These are phyloP conservation scores for Metschnikowia gruessii DNA, from an alignment of 805 yeast genomes.

Conservation along the genomic window DNA sequence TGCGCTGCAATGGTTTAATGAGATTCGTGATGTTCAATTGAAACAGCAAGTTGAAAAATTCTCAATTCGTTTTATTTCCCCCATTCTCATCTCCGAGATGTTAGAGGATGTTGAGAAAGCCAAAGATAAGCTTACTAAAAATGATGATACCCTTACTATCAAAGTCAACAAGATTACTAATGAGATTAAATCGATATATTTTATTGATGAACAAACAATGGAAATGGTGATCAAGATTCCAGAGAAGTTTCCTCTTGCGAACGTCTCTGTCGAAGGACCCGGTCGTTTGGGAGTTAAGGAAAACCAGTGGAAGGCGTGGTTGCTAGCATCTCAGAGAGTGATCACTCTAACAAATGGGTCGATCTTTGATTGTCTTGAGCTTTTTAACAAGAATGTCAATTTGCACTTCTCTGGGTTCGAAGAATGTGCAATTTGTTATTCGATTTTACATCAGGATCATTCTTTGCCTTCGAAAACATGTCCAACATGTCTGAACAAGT, in stretches of 20 bases:
- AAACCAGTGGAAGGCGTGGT: conserved; percentile 92
- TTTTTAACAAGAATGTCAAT: conserved; percentile 70
- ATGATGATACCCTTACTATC: conserved; percentile 50
- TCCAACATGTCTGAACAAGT: conserved; percentile 86
- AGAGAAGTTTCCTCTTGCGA: conserved; percentile 69
- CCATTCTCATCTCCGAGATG: conserved; percentile 57
- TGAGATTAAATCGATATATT: conserved; percentile 70
- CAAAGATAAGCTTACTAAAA: conserved; percentile 29
- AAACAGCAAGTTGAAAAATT: conserved; percentile 61
- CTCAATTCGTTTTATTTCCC: conserved; percentile 60
- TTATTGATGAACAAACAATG: conserved; percentile 83
- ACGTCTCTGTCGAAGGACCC: conserved; percentile 73
- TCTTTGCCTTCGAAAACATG: conserved; percentile 88
- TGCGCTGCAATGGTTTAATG: conserved; percentile 67
- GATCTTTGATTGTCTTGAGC: conserved; percentile 61
- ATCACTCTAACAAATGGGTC: conserved; percentile 74
- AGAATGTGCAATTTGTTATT: conserved; percentile 96
- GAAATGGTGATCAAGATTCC: conserved; percentile 79
- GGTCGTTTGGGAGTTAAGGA: conserved; percentile 85
- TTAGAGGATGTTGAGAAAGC: conserved; percentile 48
- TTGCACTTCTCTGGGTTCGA: conserved; percentile 91
- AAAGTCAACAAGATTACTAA: conserved; percentile 58
- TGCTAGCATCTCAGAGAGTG: conserved; percentile 83
- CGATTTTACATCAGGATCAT: conserved; percentile 85
- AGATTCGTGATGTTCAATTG: conserved; percentile 63